These are phyloP conservation scores for Mycena latifolia DNA, from an alignment of 768 basidiomycete genomes.

Conservation along the genomic window DNA sequence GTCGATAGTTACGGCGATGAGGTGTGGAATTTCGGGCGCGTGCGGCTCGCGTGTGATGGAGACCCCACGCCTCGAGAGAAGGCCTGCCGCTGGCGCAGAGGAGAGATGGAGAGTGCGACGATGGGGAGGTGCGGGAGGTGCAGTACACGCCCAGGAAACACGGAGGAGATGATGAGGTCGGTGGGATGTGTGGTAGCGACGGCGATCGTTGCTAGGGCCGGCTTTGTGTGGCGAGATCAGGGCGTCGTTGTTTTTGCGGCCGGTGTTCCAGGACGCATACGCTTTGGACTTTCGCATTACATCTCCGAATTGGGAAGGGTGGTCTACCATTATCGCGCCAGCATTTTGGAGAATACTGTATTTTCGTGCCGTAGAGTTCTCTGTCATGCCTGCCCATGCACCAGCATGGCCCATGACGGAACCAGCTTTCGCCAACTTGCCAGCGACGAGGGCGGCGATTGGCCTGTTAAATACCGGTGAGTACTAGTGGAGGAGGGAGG, in stretches of 20 bases:
- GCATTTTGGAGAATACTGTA: constrained; percentile 9
- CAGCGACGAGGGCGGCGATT: constrained; percentile 27
- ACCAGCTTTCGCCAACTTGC: constrained; percentile 5
- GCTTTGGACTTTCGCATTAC: constrained; percentile 3
- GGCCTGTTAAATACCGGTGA: constrained; percentile 11
- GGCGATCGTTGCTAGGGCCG: not conserved
- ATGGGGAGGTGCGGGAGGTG: not conserved
- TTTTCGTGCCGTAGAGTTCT: constrained; percentile 24
- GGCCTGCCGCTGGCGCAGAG: not conserved
- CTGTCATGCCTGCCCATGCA: constrained; percentile 17
- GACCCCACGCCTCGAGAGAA: constrained; percentile 2
- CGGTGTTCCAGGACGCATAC: too few species aligned
- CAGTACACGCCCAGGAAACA: too few species aligned
- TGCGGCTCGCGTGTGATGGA: not conserved
- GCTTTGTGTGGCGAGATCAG: too few species aligned
- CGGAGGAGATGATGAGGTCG: not conserved
- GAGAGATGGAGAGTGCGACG: constrained; percentile 10
- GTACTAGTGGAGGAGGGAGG: not conserved
- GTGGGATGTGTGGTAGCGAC: constrained; percentile 2
- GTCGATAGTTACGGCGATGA: constrained; percentile 23
- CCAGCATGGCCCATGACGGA: constrained; percentile 33
- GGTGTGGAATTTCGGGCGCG: not conserved
- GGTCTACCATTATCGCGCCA: constrained; percentile 27
- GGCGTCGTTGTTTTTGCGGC: too few species aligned
- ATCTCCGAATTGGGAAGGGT: constrained; percentile 29